phyloP scores from a whole-genome alignment of 768 basidiomycete genomes.

The Kwoniella shandongensis region DNA sequence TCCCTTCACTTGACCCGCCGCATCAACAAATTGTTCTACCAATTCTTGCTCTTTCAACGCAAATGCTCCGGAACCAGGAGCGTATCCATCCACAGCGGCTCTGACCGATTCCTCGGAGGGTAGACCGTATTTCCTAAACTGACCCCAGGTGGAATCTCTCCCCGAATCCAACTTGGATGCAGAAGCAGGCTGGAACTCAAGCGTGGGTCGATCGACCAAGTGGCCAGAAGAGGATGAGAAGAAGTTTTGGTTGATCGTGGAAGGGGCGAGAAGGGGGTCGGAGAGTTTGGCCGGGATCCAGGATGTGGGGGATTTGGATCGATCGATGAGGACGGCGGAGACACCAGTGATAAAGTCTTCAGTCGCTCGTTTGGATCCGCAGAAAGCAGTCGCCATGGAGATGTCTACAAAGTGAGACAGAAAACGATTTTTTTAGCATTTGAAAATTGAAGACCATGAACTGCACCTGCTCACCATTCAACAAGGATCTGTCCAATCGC shows the following conservation, averaged over 20 bases:
- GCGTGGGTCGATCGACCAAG: slow-evolving; percentile 9
- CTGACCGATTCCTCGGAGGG: slow-evolving; percentile 77
- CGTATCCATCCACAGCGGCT: slow-evolving; percentile 65
- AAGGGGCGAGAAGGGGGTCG: slow-evolving; percentile 59
- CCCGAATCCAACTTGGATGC: slow-evolving; percentile 39
- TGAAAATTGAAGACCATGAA: too few species aligned
- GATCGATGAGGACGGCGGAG: slow-evolving; percentile 64
- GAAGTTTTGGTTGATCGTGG: slow-evolving; percentile 65
- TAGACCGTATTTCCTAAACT: slow-evolving; percentile 59
- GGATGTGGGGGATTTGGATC: slow-evolving; percentile 54
- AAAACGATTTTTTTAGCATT: too few species aligned
- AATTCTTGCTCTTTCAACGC: slow-evolving; percentile 67
- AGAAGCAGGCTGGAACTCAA: slow-evolving; percentile 27
- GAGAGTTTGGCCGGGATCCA: slow-evolving; percentile 71
- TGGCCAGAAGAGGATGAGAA: slow-evolving; percentile 62
- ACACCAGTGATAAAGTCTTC: slow-evolving; percentile 81
- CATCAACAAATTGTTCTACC: slow-evolving; percentile 60
- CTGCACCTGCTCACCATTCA: slow-evolving; percentile 64
- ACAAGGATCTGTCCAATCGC: slow-evolving; percentile 66
- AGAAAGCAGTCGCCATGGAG: slow-evolving; percentile 82
- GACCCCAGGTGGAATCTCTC: slow-evolving; percentile 51
- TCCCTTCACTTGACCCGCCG: slow-evolving; percentile 60
- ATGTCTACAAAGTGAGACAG: slow-evolving; percentile 56
- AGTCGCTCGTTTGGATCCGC: slow-evolving; percentile 51
- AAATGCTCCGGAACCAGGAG: slow-evolving; percentile 64